Evolutionary conservation across 306 rosid species (phyloP).

Genomic region (Cercis canadensis): DNA sequence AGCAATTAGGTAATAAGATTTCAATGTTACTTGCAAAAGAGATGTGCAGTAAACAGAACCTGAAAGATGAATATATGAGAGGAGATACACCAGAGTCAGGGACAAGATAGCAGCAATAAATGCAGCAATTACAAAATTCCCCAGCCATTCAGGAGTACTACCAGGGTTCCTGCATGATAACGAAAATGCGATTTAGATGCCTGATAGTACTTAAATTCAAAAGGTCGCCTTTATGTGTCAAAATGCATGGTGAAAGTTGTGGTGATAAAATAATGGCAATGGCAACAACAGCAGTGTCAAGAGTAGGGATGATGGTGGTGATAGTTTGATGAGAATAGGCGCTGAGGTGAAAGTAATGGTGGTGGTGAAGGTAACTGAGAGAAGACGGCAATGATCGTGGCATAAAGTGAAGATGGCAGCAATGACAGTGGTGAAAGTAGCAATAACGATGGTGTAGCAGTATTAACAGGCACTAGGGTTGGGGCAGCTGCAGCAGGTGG

Average conservation of each 20-base stretch:
- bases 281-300: background rate
- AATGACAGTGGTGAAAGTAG: too few relatives aligned
- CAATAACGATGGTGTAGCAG: background rate
- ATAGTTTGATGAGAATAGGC: background rate
- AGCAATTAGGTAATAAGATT: conserved; percentile 29
- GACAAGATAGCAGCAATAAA: conserved; percentile 63
- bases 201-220: conserved; percentile 23
- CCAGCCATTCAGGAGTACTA: conserved; percentile 88
- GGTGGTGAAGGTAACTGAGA: conserved; percentile 20
- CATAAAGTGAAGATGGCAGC: too few relatives aligned
- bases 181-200: conserved; percentile 35
- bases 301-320: background rate
- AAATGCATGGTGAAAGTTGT: conserved; percentile 20
- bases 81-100: conserved; percentile 87
- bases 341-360: background rate
- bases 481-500: background rate
- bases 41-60: conserved; percentile 53
- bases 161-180: conserved; percentile 86
- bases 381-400: conserved; percentile 14
- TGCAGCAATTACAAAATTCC: conserved; percentile 65
- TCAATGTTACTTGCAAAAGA: conserved; percentile 17
- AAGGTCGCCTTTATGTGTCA: conserved; percentile 17
- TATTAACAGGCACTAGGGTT: background rate
- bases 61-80: conserved; percentile 92
- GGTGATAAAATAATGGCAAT: conserved; percentile 1